Base-by-base conservation (phyloP, 208 protist genomes). In the Trypanosoma grayi region DNA sequence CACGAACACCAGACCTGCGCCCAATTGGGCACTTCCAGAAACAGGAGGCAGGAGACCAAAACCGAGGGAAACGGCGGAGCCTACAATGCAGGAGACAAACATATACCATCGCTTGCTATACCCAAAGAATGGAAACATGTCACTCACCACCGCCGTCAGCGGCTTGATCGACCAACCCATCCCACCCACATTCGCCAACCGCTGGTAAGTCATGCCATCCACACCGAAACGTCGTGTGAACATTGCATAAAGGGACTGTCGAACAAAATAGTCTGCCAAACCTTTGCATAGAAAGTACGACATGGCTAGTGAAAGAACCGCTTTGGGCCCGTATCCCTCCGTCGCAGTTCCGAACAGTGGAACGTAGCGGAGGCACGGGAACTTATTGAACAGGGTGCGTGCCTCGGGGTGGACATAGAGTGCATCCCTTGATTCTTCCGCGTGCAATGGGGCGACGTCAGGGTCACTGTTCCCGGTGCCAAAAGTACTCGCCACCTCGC, bases 321-420 rank as follows among this genome's bases (percentile, higher is more conserved):
- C 53, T 28, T 69, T 68, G 28, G 68, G 66, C 43, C 50, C 62
- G 41, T 66, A 80, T 34, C 58, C 59, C 39, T 71, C 62, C 22
- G 34, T 46, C 20, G 59, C 33, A n/a, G n/a, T 24, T 5, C 62
- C 73, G 54, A 75, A 55, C 28, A 75, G 13, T 9, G 73, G 67
- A 25, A 79, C 55, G 27, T 41, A 53, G 20, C 70, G 56, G 2
- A 78, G 14, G 43, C 43, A 74, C 8, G 75, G 75, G 18, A 48
- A 68, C 39, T 16, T 27, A 10, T 14, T 40, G 40, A 89, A 89
- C 16, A 83, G 28, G 0, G 55, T 7, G 0, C 46, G 37, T 0
- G 78, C 76, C 6, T 72, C 54, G 9, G 82, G 82, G 63, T 89
- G 82, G 13, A 81, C 43, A 54, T 72, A 77, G n/a, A 22, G 3